phyloP scores from a whole-genome alignment of 345 rosid species.

The Salix exigua region DNA sequence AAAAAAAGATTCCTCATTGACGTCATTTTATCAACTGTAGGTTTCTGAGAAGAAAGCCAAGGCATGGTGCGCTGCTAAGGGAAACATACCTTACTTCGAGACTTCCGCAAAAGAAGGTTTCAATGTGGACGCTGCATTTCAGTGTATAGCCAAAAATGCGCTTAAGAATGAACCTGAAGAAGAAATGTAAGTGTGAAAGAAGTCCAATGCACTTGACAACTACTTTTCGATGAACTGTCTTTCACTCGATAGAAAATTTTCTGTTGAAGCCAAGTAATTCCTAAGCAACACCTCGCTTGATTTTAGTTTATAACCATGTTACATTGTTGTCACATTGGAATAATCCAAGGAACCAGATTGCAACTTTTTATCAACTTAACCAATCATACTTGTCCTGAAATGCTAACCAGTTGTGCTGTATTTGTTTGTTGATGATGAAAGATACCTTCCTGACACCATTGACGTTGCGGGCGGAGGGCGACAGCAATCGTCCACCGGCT shows the following conservation, averaged over 20 bases:
- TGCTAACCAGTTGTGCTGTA: constrained; percentile 4
- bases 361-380: background rate
- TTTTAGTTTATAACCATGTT: background rate
- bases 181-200: constrained; percentile 55
- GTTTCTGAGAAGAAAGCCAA: constrained; percentile 89
- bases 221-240: background rate
- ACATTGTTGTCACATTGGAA: background rate
- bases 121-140: constrained; percentile 82
- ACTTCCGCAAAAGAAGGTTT: constrained; percentile 92
- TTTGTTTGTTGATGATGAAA: constrained; percentile 22
- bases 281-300: background rate
- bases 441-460: constrained; percentile 75
- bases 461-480: constrained; percentile 55
- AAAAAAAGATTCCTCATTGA: background rate
- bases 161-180: constrained; percentile 88
- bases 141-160: constrained; percentile 79
- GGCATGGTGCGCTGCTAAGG: constrained; percentile 94
- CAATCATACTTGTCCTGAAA: background rate
- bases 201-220: background rate
- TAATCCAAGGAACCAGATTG: background rate
- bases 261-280: background rate
- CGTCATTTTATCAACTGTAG: constrained; percentile 27
- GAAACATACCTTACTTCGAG: constrained; percentile 87
- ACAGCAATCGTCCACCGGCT: constrained; percentile 65
- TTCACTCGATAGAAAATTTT: background rate